These are phyloP conservation scores for Apium graveolens DNA, from an alignment of 129 eudicot genomes.

Conservation along the genomic window DNA sequence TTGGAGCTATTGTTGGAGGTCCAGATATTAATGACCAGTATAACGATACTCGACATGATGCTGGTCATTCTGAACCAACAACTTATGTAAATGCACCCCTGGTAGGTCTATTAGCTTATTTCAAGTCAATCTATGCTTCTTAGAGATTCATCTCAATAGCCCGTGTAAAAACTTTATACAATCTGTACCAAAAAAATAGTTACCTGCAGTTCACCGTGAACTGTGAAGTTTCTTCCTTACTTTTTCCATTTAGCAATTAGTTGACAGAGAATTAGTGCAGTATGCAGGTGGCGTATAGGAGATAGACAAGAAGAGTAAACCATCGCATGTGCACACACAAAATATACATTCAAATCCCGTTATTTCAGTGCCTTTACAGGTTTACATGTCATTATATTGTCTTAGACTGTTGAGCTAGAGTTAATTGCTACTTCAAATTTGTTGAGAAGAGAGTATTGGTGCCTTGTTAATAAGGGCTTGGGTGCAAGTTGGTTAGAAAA, in stretches of 20 bases:
- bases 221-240: neutral
- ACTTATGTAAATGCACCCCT: constrained; percentile 61
- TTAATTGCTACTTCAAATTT: no score
- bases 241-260: neutral
- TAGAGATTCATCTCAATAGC: neutral
- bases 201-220: neutral
- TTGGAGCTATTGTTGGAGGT: constrained; percentile 59
- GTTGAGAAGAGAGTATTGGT: no score
- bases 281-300: no score
- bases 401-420: no score
- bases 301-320: no score
- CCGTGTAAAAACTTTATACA: neutral
- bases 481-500: no score
- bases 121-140: constrained; percentile 4
- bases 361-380: no score
- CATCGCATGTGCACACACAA: no score
- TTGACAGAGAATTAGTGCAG: no score
- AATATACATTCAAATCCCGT: no score
- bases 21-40: constrained; percentile 36
- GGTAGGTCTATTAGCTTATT: constrained; percentile 43
- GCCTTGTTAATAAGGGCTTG: no score
- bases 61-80: constrained; percentile 35
- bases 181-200: neutral
- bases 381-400: no score
- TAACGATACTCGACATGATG: constrained; percentile 31